These are phyloP conservation scores for Xylariaceae sp. DNA, from an alignment of 2,329 filamentous ascomycete genomes.

Conservation along the genomic window DNA sequence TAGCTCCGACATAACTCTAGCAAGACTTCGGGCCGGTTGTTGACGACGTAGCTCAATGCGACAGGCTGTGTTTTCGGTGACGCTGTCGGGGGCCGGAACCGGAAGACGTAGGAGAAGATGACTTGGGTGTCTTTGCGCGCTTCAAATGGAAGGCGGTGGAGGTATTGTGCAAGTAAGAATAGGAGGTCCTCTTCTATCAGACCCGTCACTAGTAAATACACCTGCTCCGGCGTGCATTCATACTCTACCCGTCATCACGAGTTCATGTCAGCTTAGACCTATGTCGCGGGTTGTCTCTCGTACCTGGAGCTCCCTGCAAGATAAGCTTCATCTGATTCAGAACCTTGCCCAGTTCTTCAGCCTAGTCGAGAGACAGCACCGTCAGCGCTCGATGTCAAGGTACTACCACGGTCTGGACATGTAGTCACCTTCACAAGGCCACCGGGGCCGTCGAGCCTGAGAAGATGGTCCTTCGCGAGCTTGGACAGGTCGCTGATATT, in stretches of 20 bases:
- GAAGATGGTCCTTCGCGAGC: constrained; percentile 53
- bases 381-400: constrained; percentile 24
- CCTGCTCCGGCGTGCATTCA: constrained; percentile 81
- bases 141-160: constrained; percentile 88
- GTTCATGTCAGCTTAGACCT: constrained; percentile 18
- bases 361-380: constrained; percentile 46
- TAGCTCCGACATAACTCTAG: constrained; percentile 87
- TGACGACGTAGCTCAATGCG: constrained; percentile 83
- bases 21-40: constrained; percentile 79
- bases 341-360: constrained; percentile 81
- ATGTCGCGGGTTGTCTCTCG: constrained; percentile 22
- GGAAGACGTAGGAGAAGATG: constrained; percentile 91
- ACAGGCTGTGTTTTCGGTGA: constrained; percentile 70
- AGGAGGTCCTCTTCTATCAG: constrained; percentile 89
- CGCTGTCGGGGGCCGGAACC: constrained; percentile 70
- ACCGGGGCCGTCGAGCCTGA: constrained; percentile 49
- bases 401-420: constrained; percentile 7
- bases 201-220: constrained; percentile 77
- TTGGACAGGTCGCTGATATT: constrained; percentile 51
- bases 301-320: constrained; percentile 90
- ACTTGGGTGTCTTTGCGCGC: constrained; percentile 93
- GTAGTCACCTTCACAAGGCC: constrained; percentile 44
- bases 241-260: constrained; percentile 54
- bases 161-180: constrained; percentile 73
- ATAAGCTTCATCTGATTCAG: constrained; percentile 88